phyloP scores from a whole-genome alignment of 2,329 filamentous ascomycete species.

The Talaromyces sp. region DNA sequence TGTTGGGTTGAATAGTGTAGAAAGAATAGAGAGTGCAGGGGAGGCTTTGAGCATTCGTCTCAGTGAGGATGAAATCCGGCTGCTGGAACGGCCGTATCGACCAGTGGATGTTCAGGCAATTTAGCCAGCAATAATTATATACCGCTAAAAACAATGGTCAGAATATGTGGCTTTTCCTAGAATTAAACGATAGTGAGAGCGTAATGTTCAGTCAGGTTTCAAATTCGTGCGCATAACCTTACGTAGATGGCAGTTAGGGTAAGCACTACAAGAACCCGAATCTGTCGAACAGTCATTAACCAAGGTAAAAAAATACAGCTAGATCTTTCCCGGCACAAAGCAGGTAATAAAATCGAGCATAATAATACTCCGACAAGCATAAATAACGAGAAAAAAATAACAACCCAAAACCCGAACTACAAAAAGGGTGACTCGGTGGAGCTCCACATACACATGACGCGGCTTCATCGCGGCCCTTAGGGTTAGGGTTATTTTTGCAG shows the following conservation, averaged over 20 bases:
- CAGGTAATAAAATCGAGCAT: background rate
- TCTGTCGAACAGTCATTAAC: background rate
- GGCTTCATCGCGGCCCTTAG: background rate
- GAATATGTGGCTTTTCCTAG: background rate
- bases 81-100: slow-evolving; percentile 1
- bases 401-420: background rate
- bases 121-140: background rate
- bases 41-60: background rate
- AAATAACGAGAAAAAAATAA: background rate
- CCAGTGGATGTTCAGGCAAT: slow-evolving; percentile 2
- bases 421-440: background rate
- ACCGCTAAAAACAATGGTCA: background rate
- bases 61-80: background rate
- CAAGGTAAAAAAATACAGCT: too few species aligned
- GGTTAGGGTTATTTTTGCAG: background rate
- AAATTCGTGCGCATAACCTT: background rate
- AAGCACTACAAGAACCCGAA: background rate
- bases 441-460: slow-evolving; percentile 2
- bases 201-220: background rate
- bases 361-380: background rate
- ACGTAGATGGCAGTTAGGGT: background rate
- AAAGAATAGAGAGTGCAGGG: slow-evolving; percentile 14
- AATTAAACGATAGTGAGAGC: background rate
- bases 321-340: background rate
- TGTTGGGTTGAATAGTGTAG: slow-evolving; percentile 18